phyloP scores from a whole-genome alignment of 257 asterid species.

The Salvia miltiorrhiza region DNA sequence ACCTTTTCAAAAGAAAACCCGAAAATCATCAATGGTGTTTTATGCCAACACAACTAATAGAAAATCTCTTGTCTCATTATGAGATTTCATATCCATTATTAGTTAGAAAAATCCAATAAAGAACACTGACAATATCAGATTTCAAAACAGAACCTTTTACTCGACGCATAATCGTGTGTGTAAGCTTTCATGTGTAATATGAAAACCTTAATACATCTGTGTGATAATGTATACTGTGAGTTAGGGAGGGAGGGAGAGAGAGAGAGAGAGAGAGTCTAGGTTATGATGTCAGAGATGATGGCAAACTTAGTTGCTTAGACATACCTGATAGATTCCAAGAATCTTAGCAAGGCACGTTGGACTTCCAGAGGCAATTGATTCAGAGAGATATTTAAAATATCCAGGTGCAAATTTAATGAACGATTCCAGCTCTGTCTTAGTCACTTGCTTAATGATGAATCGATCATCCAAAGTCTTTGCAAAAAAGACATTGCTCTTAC shows the following conservation, averaged over 20 bases:
- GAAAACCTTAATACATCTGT: neutral
- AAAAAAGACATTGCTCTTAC: conserved; percentile 87
- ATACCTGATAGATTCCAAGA: conserved; percentile 45
- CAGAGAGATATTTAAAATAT: conserved; percentile 79
- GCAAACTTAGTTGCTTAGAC: neutral
- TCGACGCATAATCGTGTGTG: neutral
- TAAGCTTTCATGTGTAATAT: neutral
- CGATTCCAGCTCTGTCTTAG: conserved; percentile 94
- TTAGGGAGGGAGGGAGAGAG: no score
- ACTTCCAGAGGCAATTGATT: conserved; percentile 64
- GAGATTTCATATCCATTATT: neutral
- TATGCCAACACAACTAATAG: neutral
- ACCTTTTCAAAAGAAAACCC: conserved; percentile 46
- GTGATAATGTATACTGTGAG: no score
- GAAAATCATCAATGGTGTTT: conserved; percentile 10
- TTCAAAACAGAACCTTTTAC: neutral
- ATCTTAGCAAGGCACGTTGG: conserved; percentile 95
- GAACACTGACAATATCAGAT: neutral
- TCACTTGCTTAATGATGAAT: conserved; percentile 85
- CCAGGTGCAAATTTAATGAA: conserved; percentile 86
- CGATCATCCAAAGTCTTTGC: conserved; percentile 91
- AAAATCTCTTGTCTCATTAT: neutral
- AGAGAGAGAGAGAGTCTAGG: neutral
- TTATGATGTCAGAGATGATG: neutral
- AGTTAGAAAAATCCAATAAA: neutral